Conservation (phyloP, 352 stramenopile species). For the Peronospora farinosa region DNA sequence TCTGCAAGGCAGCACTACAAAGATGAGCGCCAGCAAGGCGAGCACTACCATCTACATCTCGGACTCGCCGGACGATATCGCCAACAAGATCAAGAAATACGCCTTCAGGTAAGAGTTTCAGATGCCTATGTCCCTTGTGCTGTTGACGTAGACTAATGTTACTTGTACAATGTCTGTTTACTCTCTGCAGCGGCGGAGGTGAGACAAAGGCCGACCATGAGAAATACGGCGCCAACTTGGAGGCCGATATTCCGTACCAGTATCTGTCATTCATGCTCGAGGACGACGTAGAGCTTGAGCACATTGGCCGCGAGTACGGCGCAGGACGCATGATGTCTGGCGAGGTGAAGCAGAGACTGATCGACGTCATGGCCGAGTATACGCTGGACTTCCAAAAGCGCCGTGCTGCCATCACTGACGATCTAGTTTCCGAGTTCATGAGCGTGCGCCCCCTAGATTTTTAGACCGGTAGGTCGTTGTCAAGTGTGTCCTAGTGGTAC, state of each 20-base stretch:
- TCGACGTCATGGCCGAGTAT: constrained; percentile 89
- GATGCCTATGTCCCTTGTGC: background rate
- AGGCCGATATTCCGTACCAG: constrained; percentile 98
- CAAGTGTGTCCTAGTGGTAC: constrained; percentile 6
- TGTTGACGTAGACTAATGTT: constrained; percentile 13
- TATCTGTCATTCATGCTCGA: constrained; percentile 99
- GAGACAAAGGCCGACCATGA: constrained; percentile 98
- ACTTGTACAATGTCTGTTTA: constrained; percentile 64
- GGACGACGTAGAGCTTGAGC: constrained; percentile 94
- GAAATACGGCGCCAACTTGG: constrained; percentile 97
- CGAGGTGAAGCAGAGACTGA: constrained; percentile 97
- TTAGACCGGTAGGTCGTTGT: constrained; percentile 39
- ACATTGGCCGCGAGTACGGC: constrained; percentile 94
- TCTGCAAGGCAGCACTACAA: constrained; percentile 94
- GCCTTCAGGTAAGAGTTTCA: constrained; percentile 57
- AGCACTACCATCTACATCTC: constrained; percentile 99
- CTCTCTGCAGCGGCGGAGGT: constrained; percentile 87
- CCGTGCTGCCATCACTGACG: constrained; percentile 90
- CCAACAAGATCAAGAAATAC: constrained; percentile 87
- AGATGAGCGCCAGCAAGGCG: constrained; percentile 97
- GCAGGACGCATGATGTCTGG: constrained; percentile 94
- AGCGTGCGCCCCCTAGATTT: constrained; percentile 87
- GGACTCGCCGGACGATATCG: constrained; percentile 95
- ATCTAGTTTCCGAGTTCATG: constrained; percentile 97
- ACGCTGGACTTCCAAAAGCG: constrained; percentile 93